These are phyloP conservation scores for Chamaenerion angustifolium DNA, from an alignment of 345 rosid species.

Conservation along the genomic window DNA sequence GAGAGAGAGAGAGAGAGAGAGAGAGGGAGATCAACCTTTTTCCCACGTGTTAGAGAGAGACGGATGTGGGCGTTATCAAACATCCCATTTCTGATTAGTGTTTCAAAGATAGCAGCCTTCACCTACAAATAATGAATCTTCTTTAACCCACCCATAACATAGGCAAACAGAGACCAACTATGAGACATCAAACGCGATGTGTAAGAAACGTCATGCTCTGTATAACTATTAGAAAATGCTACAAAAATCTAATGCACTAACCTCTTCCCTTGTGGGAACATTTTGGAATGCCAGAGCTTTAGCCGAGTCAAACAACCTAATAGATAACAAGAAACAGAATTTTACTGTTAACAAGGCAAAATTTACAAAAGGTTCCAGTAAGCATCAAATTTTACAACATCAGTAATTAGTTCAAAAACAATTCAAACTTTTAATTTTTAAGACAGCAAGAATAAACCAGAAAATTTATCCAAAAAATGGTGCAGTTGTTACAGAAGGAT, in stretches of 20 bases:
- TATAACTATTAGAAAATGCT: too few species aligned
- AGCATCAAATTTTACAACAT: too few species aligned
- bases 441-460: too few species aligned
- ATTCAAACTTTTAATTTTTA: too few species aligned
- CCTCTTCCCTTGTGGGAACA: constrained; percentile 70
- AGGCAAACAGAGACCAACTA: too few species aligned
- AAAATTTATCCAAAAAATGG: too few species aligned
- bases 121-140: constrained; percentile 25
- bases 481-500: too few species aligned
- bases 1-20: too few species aligned
- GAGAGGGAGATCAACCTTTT: constrained; percentile 33
- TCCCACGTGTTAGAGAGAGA: constrained; percentile 75
- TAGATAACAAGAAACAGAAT: constrained; percentile 9
- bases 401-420: too few species aligned
- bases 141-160: background rate
- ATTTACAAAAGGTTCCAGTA: too few species aligned
- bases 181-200: too few species aligned
- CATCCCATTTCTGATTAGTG: constrained; percentile 74
- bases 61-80: constrained; percentile 76
- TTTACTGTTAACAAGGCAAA: background rate
- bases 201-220: too few species aligned
- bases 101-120: constrained; percentile 71
- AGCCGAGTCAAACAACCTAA: constrained; percentile 77
- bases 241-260: constrained; percentile 11
- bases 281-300: constrained; percentile 74